A percentile compares a stretch with the other conserved stretches of the same genome.
Evolutionary conservation across 192 early-diverging fungal species (phyloP).

Genomic region (Coemansia sp.): DNA sequence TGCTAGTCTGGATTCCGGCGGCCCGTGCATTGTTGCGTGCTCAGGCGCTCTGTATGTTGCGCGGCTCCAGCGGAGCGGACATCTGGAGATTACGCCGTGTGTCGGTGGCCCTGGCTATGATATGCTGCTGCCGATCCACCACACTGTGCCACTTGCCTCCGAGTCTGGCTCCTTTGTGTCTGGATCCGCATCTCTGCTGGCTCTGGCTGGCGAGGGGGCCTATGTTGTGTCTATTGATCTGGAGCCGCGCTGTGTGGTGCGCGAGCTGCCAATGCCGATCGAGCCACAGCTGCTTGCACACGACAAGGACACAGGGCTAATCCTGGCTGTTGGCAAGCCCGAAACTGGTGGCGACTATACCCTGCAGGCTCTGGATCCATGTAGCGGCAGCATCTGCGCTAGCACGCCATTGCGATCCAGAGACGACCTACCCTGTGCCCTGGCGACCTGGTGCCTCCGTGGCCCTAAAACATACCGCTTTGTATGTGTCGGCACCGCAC

Average conservation of each 20-base stretch:
- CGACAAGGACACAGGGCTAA: constrained; percentile 23
- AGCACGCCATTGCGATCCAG: constrained; percentile 13
- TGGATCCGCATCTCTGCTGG: background rate
- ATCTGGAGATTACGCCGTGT: constrained; percentile 15
- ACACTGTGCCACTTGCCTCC: background rate
- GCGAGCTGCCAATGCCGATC: constrained; percentile 3
- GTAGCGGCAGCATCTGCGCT: constrained; percentile 3
- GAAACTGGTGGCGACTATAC: background rate
- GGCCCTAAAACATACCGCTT: constrained; percentile 29
- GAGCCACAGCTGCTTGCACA: constrained; percentile 23
- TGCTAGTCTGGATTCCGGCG: background rate
- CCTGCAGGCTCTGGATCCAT: constrained; percentile 6
- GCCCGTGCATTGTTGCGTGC: too few relatives aligned
- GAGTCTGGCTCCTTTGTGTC: background rate
- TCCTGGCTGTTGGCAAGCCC: constrained; percentile 13
- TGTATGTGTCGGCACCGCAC: constrained; percentile 34
- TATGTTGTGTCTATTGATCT: constrained; percentile 6
- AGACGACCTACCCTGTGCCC: constrained; percentile 17
- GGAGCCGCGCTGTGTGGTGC: constrained; percentile 8
- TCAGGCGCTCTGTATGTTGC: constrained; percentile 1
- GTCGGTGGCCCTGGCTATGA: background rate
- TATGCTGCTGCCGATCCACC: background rate
- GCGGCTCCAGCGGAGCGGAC: background rate
- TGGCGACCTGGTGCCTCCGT: constrained; percentile 27
- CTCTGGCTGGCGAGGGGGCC: background rate